Conservation (phyloP, 495 filamentous ascomycete genomes). For the Poronia punctata region DNA sequence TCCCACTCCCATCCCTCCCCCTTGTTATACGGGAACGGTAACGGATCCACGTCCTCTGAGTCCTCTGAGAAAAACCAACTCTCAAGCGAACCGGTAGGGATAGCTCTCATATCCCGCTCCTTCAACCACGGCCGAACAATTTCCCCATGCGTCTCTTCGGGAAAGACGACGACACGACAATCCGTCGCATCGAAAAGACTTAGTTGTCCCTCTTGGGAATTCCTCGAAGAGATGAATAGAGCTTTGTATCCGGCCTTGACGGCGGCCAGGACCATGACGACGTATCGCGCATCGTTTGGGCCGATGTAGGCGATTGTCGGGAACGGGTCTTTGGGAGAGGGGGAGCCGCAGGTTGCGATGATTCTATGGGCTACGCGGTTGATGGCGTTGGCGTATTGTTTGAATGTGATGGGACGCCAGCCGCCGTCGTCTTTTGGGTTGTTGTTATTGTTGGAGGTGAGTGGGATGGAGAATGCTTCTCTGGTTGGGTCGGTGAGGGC, state of each 20-base stretch:
- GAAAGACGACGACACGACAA: slow-evolving; percentile 25
- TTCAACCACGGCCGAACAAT: slow-evolving; percentile 33
- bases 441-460: slow-evolving; percentile 29
- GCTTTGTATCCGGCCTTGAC: slow-evolving; percentile 40
- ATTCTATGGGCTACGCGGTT: slow-evolving; percentile 47
- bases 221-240: slow-evolving; percentile 36
- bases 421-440: slow-evolving; percentile 44
- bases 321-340: slow-evolving; percentile 18
- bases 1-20: slow-evolving; percentile 41
- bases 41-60: no score
- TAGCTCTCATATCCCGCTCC: slow-evolving; percentile 23
- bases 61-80: slow-evolving; percentile 19
- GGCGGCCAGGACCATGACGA: slow-evolving; percentile 34
- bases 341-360: slow-evolving; percentile 30
- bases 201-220: slow-evolving; percentile 38
- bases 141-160: slow-evolving; percentile 20
- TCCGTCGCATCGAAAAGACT: slow-evolving; percentile 36
- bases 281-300: slow-evolving; percentile 41
- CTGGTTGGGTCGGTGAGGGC: slow-evolving; percentile 33
- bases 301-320: slow-evolving; percentile 43
- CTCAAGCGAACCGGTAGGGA: slow-evolving; percentile 15
- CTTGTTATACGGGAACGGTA: slow-evolving; percentile 35
- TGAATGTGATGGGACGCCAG: slow-evolving; percentile 43
- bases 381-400: slow-evolving; percentile 43
- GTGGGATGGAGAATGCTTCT: slow-evolving; percentile 38